A percentile compares a stretch with the other conserved stretches of the same genome.
phyloP scores from a whole-genome alignment of 2,329 filamentous ascomycete genomes.

The Teratosphaeria destructans region DNA sequence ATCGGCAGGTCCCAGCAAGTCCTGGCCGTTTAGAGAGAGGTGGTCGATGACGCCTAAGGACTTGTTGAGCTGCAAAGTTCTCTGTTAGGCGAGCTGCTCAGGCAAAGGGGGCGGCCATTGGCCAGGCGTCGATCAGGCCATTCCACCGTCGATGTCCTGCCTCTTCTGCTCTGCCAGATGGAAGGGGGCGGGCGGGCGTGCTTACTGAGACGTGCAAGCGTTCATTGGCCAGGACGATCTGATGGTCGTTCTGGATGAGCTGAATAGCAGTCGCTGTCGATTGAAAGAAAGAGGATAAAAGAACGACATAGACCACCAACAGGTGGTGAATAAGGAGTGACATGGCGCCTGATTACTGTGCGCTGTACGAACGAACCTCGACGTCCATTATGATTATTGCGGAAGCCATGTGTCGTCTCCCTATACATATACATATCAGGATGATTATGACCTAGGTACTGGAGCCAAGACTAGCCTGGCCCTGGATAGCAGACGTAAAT shows the following conservation, averaged over 20 bases:
- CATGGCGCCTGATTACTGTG: neutral
- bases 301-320: neutral
- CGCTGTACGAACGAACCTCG: neutral
- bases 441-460: too few species aligned
- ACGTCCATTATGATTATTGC: too few species aligned
- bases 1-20: constrained; percentile 40
- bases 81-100: neutral
- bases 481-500: neutral
- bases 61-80: constrained; percentile 23
- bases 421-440: neutral
- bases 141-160: too few species aligned
- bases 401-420: neutral
- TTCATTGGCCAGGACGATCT: constrained; percentile 33
- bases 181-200: neutral
- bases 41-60: constrained; percentile 31
- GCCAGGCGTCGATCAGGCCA: too few species aligned
- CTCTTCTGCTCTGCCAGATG: neutral
- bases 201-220: constrained; percentile 33
- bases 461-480: neutral
- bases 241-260: constrained; percentile 20
- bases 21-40: constrained; percentile 38
- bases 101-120: neutral
- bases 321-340: neutral
- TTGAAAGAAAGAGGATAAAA: neutral
- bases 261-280: constrained; percentile 7